A percentile compares a stretch with the other conserved stretches of the same genome.
Conservation (phyloP, 1,284 basidiomycete species). For the Trametes versicolor region DNA sequence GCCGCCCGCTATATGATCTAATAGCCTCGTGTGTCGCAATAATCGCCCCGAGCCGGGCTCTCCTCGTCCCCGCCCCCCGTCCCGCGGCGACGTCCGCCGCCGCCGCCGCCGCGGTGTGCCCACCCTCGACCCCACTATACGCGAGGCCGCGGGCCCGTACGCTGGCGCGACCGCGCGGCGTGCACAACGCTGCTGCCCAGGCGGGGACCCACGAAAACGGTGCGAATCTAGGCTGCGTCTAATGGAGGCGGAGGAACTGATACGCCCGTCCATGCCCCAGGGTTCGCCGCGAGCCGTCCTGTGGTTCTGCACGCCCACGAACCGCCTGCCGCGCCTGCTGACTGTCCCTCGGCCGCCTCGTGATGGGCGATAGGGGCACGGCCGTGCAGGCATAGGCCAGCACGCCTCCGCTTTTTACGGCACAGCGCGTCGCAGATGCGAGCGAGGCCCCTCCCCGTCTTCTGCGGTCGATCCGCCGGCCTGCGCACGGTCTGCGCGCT, state of each 20-base stretch:
- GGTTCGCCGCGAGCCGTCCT: neutral
- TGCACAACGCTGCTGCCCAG: neutral
- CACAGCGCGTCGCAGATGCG: slow-evolving; percentile 12
- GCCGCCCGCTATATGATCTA: slow-evolving; percentile 23
- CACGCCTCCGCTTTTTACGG: slow-evolving; percentile 19
- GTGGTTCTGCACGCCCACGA: slow-evolving; percentile 8
- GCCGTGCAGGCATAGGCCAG: neutral
- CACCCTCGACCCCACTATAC: neutral
- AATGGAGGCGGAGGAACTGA: neutral
- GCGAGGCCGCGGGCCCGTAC: neutral
- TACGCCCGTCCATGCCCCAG: neutral
- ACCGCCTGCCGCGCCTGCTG: slow-evolving; percentile 22
- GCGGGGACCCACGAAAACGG: neutral
- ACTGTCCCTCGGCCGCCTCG: slow-evolving; percentile 22
- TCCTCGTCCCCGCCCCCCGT: neutral
- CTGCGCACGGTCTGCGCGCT: neutral
- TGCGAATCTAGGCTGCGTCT: neutral
- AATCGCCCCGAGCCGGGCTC: slow-evolving; percentile 7
- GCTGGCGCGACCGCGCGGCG: neutral
- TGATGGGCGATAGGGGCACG: slow-evolving; percentile 29
- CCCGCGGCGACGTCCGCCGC: neutral
- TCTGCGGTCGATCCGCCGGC: slow-evolving; percentile 2
- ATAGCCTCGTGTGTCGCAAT: slow-evolving; percentile 25
- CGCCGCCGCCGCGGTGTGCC: neutral
- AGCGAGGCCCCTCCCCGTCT: neutral